Conservation (phyloP, 768 basidiomycete genomes). For the Boletus edulis region DNA sequence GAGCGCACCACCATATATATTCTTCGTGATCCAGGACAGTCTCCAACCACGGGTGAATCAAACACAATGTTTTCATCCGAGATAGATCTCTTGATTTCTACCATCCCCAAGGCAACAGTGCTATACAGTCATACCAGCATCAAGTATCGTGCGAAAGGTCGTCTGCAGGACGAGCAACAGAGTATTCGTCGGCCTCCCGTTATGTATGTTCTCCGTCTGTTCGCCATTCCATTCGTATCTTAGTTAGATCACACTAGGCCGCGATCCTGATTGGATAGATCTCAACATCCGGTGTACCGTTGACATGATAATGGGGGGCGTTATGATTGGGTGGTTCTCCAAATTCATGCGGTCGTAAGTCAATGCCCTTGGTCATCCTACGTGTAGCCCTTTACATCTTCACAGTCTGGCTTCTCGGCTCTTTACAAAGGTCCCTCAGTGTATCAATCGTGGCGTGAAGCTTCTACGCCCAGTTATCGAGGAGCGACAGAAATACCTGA, state of each 20-base stretch:
- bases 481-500: conserved; percentile 22
- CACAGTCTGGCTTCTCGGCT: neutral
- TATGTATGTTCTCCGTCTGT: conserved; percentile 32
- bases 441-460: conserved; percentile 4
- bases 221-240: neutral
- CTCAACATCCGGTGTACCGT: conserved; percentile 32
- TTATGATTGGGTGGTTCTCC: conserved; percentile 31
- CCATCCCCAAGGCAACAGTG: too few relatives aligned
- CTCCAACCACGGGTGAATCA: too few relatives aligned
- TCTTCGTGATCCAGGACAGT: too few relatives aligned
- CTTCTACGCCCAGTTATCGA: conserved; percentile 30
- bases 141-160: neutral
- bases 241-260: conserved; percentile 30
- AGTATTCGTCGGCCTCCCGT: conserved; percentile 46
- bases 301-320: conserved; percentile 19
- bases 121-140: too few relatives aligned
- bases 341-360: conserved; percentile 13
- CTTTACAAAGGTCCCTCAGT: neutral
- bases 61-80: too few relatives aligned
- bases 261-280: conserved; percentile 34
- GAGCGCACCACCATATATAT: too few relatives aligned
- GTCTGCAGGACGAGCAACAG: neutral
- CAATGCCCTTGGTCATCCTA: too few relatives aligned
- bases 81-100: too few relatives aligned
- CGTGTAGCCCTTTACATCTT: neutral